Base-by-base conservation (phyloP, 2,329 filamentous ascomycete species). In the Apiospora marii region DNA sequence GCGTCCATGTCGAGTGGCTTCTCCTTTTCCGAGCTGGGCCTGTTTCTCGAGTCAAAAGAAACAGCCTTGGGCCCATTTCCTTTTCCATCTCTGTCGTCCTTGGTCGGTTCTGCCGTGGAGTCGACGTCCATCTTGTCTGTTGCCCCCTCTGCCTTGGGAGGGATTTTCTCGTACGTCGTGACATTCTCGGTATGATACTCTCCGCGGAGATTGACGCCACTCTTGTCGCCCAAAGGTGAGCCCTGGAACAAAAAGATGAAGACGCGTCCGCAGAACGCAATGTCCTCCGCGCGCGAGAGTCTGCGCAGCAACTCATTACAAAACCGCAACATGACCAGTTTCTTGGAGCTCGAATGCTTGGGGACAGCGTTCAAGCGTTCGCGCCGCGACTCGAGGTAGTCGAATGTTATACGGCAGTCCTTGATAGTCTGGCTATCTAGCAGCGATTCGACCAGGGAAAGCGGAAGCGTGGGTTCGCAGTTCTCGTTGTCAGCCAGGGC, bases 211-310 rank as follows among this genome's bases (percentile, higher is more conserved):
- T 99, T 99, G 69, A 99, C 96, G 0, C 96, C 98, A 81, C 96
- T 98, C 81, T 96, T 96, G 83, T 99, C 97, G 44, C 96, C 96
- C 0, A 99, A 87, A 1, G 96, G 96, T 79, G 99, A 98, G 81
- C 95, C 97, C 82, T 99, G 73, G 82, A 98, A 99, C 80, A 99
- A 90, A 82, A 98, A 99, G 75, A 99, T 98, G 82, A 98, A 98
- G 37, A 99, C 96, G 51, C 96, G 90, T 22, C 96, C 96, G 79
- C 96, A 99, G 81, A 99, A 99, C 0, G 97, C 95, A 0, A 96
- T 97, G 82, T 99, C 96, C 81, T 98, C 95, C 4, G 96, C 96
- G 72, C 96, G 91, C n/a, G 96, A 98, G 2, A 99, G 87, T 67
- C 96, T 90, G 48, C 96, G 92, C n/a, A 99, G 87, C 22, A 99